A percentile compares a stretch with the other conserved stretches of the same genome.
These are phyloP conservation scores for Populus trichocarpa DNA, from an alignment of 441 rosid species.

Conservation along the genomic window DNA sequence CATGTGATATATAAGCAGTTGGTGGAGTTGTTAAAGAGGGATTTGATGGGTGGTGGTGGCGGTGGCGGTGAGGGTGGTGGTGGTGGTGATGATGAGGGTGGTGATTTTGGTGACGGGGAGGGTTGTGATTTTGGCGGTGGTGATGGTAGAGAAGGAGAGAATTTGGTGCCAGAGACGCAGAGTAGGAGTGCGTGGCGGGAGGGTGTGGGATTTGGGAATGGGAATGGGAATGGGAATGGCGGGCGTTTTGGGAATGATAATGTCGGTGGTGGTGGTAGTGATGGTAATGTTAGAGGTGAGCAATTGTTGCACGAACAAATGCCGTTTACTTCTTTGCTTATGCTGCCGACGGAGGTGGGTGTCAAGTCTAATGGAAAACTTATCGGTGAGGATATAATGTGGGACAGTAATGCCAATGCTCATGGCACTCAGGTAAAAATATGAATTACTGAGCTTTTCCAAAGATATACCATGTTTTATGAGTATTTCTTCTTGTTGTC, in stretches of 20 bases:
- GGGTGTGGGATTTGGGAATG: slow-evolving; percentile 17
- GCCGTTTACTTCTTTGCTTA: slow-evolving; percentile 29
- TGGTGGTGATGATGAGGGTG: neutral
- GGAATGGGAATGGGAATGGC: slow-evolving; percentile 22
- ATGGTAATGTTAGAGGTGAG: slow-evolving; percentile 14
- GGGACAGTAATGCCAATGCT: slow-evolving; percentile 32
- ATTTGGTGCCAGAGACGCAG: slow-evolving; percentile 27
- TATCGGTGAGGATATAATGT: slow-evolving; percentile 16
- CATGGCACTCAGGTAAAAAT: slow-evolving; percentile 49
- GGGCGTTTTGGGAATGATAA: slow-evolving; percentile 16
- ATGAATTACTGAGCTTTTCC: neutral
- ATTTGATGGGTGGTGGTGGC: slow-evolving; percentile 19
- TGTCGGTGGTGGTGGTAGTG: neutral
- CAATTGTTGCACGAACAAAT: slow-evolving; percentile 21
- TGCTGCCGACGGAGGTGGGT: slow-evolving; percentile 27
- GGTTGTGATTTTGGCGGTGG: slow-evolving; percentile 35
- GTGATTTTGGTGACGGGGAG: neutral
- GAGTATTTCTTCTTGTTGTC: neutral
- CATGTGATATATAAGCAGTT: slow-evolving; percentile 60
- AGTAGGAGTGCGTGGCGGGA: slow-evolving; percentile 28
- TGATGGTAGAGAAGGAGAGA: slow-evolving; percentile 33
- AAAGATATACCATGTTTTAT: neutral
- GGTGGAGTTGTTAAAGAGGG: slow-evolving; percentile 46
- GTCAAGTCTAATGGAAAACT: slow-evolving; percentile 18
- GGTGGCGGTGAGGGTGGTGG: neutral